phyloP scores from a whole-genome alignment of 139 green algal genomes.

The Coccomyxa sp. region DNA sequence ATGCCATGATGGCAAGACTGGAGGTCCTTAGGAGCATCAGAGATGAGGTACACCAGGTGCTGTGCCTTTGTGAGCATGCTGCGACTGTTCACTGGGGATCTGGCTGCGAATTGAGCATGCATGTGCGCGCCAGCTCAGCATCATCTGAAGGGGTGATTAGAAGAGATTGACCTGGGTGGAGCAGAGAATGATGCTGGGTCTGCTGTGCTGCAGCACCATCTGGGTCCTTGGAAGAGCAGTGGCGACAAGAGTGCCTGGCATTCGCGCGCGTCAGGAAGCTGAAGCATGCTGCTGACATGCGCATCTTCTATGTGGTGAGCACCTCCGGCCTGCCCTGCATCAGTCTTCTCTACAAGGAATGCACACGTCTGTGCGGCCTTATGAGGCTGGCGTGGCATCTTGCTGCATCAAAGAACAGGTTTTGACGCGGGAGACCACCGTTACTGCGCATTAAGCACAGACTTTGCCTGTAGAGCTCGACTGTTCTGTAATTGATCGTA shows the following conservation, averaged over 20 bases:
- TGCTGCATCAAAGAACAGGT: background rate
- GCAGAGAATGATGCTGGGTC: background rate
- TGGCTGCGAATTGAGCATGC: background rate
- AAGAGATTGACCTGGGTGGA: background rate
- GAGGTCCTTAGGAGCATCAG: background rate
- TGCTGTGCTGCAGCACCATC: background rate
- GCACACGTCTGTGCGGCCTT: background rate
- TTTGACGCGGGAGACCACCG: background rate
- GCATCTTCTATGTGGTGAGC: constrained; percentile 3
- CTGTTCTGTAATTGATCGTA: no score
- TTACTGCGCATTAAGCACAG: background rate
- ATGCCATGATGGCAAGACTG: background rate
- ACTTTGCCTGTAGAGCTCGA: no score
- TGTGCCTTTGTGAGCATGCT: background rate
- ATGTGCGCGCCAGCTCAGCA: background rate
- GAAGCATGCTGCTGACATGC: constrained; percentile 7
- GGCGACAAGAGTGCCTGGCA: constrained; percentile 8
- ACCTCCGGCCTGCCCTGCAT: no score
- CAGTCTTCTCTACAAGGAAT: background rate
- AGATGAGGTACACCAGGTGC: background rate
- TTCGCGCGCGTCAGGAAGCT: background rate
- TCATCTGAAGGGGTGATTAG: background rate
- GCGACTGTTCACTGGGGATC: background rate
- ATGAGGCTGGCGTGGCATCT: background rate
- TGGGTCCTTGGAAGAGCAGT: background rate